These are phyloP conservation scores for Claviceps arundinis DNA, from an alignment of 2,329 filamentous ascomycete species.

Conservation along the genomic window DNA sequence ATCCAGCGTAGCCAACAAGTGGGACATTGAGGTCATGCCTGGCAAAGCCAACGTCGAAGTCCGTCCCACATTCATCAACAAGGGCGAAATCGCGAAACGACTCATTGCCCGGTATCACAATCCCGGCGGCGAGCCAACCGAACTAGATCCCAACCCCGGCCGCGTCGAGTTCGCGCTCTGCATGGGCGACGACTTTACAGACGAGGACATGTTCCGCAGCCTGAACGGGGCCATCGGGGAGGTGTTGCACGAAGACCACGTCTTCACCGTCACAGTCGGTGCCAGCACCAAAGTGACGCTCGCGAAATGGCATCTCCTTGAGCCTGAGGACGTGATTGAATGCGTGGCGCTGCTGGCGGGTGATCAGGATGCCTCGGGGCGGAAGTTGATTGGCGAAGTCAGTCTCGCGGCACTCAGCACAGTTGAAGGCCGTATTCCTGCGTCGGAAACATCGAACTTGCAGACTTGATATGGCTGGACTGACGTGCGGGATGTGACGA, in stretches of 20 bases:
- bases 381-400: slow-evolving; percentile 33
- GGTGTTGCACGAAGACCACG: slow-evolving; percentile 44
- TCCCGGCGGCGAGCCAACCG: slow-evolving; percentile 29
- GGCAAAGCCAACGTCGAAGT: slow-evolving; percentile 97
- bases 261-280: slow-evolving; percentile 87
- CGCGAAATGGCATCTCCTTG: slow-evolving; percentile 78
- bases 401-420: slow-evolving; percentile 42
- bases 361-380: slow-evolving; percentile 24
- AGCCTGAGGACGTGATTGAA: slow-evolving; percentile 78
- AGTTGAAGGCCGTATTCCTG: slow-evolving; percentile 38
- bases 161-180: slow-evolving; percentile 80
- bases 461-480: background rate
- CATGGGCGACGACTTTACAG: slow-evolving; percentile 88
- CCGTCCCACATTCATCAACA: slow-evolving; percentile 94
- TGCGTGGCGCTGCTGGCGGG: slow-evolving; percentile 43
- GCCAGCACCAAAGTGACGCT: slow-evolving; percentile 85
- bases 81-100: slow-evolving; percentile 84
- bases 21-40: slow-evolving; percentile 91
- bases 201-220: slow-evolving; percentile 92
- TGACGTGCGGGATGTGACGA: background rate
- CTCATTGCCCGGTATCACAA: slow-evolving; percentile 62
- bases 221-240: slow-evolving; percentile 46
- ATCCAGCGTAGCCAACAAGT: slow-evolving; percentile 59
- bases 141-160: slow-evolving; percentile 28
- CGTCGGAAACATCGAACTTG: background rate